Percentiles rank a stretch among this genome's conserved stretches.
phyloP scores from a whole-genome alignment of 805 yeast species.

The Saccharomycopsis fibuligera region DNA sequence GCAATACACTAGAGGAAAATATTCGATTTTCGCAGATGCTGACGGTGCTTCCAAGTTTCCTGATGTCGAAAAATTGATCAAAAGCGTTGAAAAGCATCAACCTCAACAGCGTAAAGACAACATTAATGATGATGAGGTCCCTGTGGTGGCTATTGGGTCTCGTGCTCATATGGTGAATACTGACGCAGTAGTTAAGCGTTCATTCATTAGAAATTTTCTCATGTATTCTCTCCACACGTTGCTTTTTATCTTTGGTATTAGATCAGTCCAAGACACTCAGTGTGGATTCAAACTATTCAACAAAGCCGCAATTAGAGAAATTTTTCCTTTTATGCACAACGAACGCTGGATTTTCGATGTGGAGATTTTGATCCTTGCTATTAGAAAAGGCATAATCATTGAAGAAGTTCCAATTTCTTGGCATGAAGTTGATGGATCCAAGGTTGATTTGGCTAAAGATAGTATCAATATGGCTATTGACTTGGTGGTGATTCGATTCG shows the following conservation, averaged over 20 bases:
- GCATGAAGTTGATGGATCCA: conserved; percentile 96
- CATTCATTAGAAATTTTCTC: conserved; percentile 78
- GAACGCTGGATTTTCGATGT: conserved; percentile 99
- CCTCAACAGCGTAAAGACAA: conserved; percentile 21
- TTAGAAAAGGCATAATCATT: conserved; percentile 58
- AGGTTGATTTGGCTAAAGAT: conserved; percentile 87
- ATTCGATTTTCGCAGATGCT: conserved; percentile 88
- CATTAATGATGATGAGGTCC: conserved; percentile 25
- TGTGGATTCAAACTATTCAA: conserved; percentile 96
- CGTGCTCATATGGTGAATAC: conserved; percentile 96
- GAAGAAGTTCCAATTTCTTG: conserved; percentile 83
- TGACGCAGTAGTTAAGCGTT: conserved; percentile 93
- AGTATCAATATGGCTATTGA: conserved; percentile 91
- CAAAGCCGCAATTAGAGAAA: conserved; percentile 50
- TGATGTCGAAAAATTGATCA: conserved; percentile 53
- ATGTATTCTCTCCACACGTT: conserved; percentile 90
- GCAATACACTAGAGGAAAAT: conserved; percentile 64
- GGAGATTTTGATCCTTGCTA: conserved; percentile 78
- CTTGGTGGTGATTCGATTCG: conserved; percentile 81
- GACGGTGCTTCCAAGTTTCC: conserved; percentile 89
- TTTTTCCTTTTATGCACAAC: conserved; percentile 89
- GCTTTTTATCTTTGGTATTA: conserved; percentile 82
- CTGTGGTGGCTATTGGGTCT: conserved; percentile 81
- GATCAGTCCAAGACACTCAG: conserved; percentile 86
- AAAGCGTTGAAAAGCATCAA: conserved; percentile 29